phyloP scores from a whole-genome alignment of 257 asterid species.

The Eustoma russellianum region DNA sequence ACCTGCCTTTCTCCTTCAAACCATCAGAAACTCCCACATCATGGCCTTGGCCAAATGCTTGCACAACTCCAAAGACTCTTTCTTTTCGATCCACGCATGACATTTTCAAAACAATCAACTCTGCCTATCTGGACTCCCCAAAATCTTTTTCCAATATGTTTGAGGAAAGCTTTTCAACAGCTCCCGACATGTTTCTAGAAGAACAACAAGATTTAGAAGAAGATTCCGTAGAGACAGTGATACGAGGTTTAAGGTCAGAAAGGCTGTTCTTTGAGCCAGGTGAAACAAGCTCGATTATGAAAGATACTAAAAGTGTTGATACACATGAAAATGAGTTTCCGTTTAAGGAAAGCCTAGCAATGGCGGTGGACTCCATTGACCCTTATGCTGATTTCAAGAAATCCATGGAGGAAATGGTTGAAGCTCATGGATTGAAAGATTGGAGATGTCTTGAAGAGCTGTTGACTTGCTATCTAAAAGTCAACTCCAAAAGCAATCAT shows the following conservation, averaged over 20 bases:
- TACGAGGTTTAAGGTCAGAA: constrained; percentile 48
- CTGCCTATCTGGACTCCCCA: constrained; percentile 15
- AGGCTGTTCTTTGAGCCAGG: constrained; percentile 74
- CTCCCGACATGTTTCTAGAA: neutral
- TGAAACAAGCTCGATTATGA: constrained; percentile 43
- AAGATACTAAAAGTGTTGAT: constrained; percentile 11
- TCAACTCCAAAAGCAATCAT: constrained; percentile 39
- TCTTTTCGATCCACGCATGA: constrained; percentile 37
- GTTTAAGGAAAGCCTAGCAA: constrained; percentile 18
- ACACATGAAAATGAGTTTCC: constrained; percentile 13
- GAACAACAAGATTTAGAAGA: constrained; percentile 4
- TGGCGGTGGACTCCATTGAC: constrained; percentile 53
- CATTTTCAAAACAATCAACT: constrained; percentile 25
- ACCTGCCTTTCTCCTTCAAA: constrained; percentile 51
- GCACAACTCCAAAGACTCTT: constrained; percentile 44
- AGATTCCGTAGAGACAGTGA: constrained; percentile 21
- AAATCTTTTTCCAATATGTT: neutral
- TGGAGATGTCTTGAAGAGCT: constrained; percentile 65
- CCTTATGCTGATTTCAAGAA: constrained; percentile 52
- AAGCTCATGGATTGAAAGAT: constrained; percentile 28
- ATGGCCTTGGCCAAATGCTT: constrained; percentile 47
- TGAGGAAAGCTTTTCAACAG: constrained; percentile 9
- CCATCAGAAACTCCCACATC: constrained; percentile 21
- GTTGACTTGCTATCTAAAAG: constrained; percentile 41
- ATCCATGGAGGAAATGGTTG: constrained; percentile 89